Percentiles rank a stretch among this genome's conserved stretches.
Evolutionary conservation across 225 moss, liverwort and hornwort species (phyloP).

Genomic region (Rhytidiadelphus loreus): DNA sequence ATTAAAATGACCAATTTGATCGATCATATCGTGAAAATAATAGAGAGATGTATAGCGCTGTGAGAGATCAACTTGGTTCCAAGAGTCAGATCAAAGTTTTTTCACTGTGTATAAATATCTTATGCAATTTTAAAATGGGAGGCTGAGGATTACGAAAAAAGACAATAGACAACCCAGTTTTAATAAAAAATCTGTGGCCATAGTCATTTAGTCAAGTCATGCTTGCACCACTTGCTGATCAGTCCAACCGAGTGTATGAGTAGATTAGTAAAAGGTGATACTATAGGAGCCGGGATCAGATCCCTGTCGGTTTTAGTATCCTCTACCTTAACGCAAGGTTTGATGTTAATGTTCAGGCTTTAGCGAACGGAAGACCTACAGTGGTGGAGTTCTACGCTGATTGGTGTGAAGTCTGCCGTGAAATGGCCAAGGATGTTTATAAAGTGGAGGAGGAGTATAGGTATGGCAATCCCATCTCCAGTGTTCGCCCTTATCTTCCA

Average conservation of each 20-base stretch:
- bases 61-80: background rate
- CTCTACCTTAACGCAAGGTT: background rate
- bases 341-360: conserved; percentile 44
- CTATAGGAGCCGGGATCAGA: background rate
- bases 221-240: background rate
- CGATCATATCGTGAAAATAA: background rate
- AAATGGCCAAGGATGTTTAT: conserved; percentile 88
- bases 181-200: background rate
- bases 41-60: background rate
- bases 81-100: background rate
- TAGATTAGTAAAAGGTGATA: background rate
- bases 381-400: conserved; percentile 95
- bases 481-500: background rate
- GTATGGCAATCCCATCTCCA: conserved; percentile 16
- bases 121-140: background rate
- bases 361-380: conserved; percentile 79
- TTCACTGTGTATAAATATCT: background rate
- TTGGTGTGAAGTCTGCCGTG: conserved; percentile 99
- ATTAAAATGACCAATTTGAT: background rate
- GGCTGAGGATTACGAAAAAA: background rate
- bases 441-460: conserved; percentile 88
- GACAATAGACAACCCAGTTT: background rate
- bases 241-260: background rate
- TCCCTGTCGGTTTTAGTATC: background rate
- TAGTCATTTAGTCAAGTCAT: background rate